Evolutionary conservation across 2,329 filamentous ascomycete genomes (phyloP).

Genomic region (Rutstroemia sp.): DNA sequence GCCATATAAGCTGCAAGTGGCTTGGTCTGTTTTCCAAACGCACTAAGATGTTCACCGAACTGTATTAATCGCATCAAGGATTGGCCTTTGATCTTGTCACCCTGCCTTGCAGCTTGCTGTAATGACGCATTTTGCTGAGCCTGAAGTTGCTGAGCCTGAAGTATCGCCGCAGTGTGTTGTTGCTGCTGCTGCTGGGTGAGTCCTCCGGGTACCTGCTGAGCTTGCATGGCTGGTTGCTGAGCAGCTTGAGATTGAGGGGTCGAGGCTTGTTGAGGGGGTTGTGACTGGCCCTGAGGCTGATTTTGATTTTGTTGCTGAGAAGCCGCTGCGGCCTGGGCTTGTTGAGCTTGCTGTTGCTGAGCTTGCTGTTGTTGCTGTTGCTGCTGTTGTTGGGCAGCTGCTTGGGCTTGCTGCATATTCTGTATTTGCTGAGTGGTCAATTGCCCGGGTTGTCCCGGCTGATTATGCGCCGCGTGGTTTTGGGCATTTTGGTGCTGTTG

Average conservation of each 20-base stretch:
- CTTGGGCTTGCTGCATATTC: constrained; percentile 37
- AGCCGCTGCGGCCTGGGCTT: constrained; percentile 31
- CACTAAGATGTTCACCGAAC: constrained; percentile 55
- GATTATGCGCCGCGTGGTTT: constrained; percentile 33
- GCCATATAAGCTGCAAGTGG: constrained; percentile 21
- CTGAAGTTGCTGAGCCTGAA: constrained; percentile 21
- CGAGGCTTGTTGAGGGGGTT: constrained; percentile 36
- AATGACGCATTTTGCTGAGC: constrained; percentile 16
- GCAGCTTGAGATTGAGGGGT: constrained; percentile 34
- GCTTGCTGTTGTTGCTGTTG: constrained; percentile 31
- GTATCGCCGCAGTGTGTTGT: constrained; percentile 31
- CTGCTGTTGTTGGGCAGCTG: constrained; percentile 42
- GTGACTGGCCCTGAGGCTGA: constrained; percentile 35
- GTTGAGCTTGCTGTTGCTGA: constrained; percentile 23
- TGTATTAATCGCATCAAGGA: constrained; percentile 54
- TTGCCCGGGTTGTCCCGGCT: constrained; percentile 40
- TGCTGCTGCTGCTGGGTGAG: constrained; percentile 33
- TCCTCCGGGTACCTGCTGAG: constrained; percentile 35
- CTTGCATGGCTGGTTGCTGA: constrained; percentile 31
- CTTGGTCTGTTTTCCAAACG: constrained; percentile 42
- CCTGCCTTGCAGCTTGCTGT: constrained; percentile 31
- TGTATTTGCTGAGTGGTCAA: constrained; percentile 43
- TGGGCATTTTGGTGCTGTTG: constrained; percentile 37
- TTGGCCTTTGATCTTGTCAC: constrained; percentile 41
- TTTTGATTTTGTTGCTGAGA: constrained; percentile 41